Base-by-base conservation (phyloP, 192 early-diverging fungal genomes). In the Rhizoclosmatium sp. region DNA sequence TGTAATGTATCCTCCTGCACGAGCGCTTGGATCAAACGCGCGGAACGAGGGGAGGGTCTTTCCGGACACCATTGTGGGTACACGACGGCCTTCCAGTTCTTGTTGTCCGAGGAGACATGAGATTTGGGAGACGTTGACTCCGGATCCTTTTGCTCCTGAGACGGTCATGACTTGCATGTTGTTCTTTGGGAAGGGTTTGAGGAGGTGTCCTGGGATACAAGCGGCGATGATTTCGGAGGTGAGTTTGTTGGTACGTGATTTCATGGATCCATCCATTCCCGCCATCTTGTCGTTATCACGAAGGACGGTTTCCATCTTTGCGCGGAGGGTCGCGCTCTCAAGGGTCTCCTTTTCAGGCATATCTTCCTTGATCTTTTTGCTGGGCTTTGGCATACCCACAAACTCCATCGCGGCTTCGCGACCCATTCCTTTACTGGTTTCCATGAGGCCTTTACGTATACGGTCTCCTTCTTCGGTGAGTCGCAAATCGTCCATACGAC, bases 121-220 rank as follows among this genome's bases (percentile, higher is more conserved):
- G 84, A 99, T 99, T 83, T 99, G 98, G 9, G 93, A 93, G 41
- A 95, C 92, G 82, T 99, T 99, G 71, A 99, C 93, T 71, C 91
- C 92, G 21, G 92, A 94, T 58, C 98, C 98, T 85, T 99, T 99
- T 78, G 98, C 97, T 78, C 98, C 98, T 61, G 97, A 96, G 51
- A 96, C 92, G 1, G 95, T 97, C 98, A 99, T 99, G 81, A 96
- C 91, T 87, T 97, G 95, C 97, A 99, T 98, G 86, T 97, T 95
- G 85, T 99, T 99, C 70, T 90, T 82, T 40, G 98, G 98, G 92
- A 99, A 99, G 47, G 87, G 82, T 67, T 91, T 92, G 49, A 89
- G 76, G 65, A 96, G 83, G 64, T 87, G 82, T 51, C 91, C 89
- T 7, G 95, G 95, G 23, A 97, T 86, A 82, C 93, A 93, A 4